These are phyloP conservation scores for Rhodotorula sp. DNA, from an alignment of 1,284 basidiomycete genomes.

Conservation along the genomic window DNA sequence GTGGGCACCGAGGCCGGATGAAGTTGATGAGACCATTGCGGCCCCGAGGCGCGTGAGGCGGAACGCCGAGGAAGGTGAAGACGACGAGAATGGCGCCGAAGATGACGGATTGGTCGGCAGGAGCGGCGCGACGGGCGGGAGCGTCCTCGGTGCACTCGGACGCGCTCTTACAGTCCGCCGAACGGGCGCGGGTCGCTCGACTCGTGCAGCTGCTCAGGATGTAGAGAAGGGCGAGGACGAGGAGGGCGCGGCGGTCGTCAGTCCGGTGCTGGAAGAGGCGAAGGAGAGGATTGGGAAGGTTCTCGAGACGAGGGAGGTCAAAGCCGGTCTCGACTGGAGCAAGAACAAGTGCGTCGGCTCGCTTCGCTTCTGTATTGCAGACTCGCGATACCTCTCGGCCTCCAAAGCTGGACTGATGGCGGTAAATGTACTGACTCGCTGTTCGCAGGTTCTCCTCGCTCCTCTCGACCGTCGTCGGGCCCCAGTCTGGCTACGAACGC, in stretches of 20 bases:
- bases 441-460: constrained; percentile 28
- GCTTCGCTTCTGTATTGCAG: background rate
- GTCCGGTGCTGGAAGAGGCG: background rate
- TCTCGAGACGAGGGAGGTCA: constrained; percentile 24
- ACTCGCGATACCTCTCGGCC: too few relatives aligned
- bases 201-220: background rate
- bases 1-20: background rate
- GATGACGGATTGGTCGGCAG: background rate
- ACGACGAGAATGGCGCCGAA: background rate
- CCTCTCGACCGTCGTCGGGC: constrained; percentile 23
- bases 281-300: background rate
- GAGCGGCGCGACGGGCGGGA: constrained; percentile 11
- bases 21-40: background rate
- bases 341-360: constrained; percentile 26
- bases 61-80: background rate
- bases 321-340: constrained; percentile 28
- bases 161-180: constrained; percentile 26
- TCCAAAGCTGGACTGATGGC: too few relatives aligned
- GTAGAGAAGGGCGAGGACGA: background rate
- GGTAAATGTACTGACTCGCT: too few relatives aligned
- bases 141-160: constrained; percentile 25
- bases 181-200: background rate
- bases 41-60: background rate
- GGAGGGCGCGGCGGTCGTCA: background rate
- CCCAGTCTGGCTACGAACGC: constrained; percentile 20